A percentile compares a stretch with the other conserved stretches of the same genome.
Conservation (phyloP, 1,284 basidiomycete species). For the Dichomitus squalens region DNA sequence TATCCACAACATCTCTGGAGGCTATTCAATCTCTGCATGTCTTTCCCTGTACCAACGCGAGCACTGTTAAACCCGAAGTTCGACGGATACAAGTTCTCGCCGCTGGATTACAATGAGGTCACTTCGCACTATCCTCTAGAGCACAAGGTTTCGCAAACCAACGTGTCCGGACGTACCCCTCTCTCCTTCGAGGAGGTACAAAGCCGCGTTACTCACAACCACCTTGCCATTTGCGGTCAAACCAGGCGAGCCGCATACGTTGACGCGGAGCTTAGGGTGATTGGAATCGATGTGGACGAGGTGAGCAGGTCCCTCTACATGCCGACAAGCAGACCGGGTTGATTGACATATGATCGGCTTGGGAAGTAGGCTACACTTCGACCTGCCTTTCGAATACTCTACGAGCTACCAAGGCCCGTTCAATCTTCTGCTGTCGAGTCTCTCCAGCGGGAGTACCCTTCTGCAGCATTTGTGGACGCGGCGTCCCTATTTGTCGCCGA, state of each 20-base stretch:
- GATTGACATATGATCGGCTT: constrained; percentile 3
- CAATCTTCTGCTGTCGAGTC: constrained; percentile 39
- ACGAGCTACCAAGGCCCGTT: constrained; percentile 59
- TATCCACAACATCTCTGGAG: not conserved
- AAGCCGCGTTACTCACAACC: constrained; percentile 85
- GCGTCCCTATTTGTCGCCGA: constrained; percentile 66
- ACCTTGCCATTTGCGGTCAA: constrained; percentile 58
- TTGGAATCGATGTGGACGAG: constrained; percentile 58
- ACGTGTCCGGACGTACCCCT: constrained; percentile 57
- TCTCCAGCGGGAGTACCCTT: constrained; percentile 75
- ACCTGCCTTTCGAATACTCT: constrained; percentile 61
- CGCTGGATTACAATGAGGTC: constrained; percentile 55
- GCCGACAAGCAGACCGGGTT: not conserved
- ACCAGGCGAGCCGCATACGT: constrained; percentile 65
- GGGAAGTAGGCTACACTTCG: constrained; percentile 49
- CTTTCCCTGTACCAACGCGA: constrained; percentile 40
- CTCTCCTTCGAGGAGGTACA: constrained; percentile 83
- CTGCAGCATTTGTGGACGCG: constrained; percentile 58
- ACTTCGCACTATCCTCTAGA: constrained; percentile 54
- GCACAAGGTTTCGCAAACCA: constrained; percentile 59
- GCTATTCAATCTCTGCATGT: constrained; percentile 6
- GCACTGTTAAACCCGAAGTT: constrained; percentile 79
- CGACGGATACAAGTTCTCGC: constrained; percentile 79
- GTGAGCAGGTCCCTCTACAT: constrained; percentile 42
- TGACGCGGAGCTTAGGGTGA: constrained; percentile 66